These are phyloP conservation scores for Cryptococcus floricola DNA, from an alignment of 1,284 basidiomycete species.

Conservation along the genomic window DNA sequence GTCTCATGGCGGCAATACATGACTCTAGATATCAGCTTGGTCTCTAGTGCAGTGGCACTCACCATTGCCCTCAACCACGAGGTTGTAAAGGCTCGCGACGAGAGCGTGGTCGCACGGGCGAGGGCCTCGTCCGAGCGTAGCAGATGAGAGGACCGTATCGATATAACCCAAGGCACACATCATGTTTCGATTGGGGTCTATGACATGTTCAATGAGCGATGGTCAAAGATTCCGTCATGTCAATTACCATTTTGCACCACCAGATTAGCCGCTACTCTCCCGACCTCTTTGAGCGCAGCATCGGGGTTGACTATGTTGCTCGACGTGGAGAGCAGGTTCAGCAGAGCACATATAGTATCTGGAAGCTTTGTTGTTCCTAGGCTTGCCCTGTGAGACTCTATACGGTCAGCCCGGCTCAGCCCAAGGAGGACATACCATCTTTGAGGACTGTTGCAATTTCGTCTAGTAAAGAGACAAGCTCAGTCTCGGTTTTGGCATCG, in stretches of 20 bases:
- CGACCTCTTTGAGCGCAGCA: conserved; percentile 22
- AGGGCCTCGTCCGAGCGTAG: background rate
- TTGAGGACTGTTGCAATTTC: conserved; percentile 16
- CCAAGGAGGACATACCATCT: conserved; percentile 14
- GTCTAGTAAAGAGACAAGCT: conserved; percentile 12
- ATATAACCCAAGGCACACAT: conserved; percentile 20
- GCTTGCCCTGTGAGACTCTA: background rate
- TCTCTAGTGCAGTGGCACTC: conserved; percentile 5
- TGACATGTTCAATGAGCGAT: background rate
- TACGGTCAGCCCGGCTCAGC: background rate
- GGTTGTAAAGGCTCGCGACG: conserved; percentile 34
- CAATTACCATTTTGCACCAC: conserved; percentile 24
- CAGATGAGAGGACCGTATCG: conserved; percentile 1
- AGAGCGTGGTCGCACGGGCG: conserved; percentile 13
- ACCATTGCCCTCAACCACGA: conserved; percentile 30
- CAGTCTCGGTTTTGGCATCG: background rate
- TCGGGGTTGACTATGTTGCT: background rate
- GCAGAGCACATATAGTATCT: background rate
- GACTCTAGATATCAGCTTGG: conserved; percentile 10
- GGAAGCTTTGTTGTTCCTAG: background rate
- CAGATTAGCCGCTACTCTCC: conserved; percentile 40
- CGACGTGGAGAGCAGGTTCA: background rate
- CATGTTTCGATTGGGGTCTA: conserved; percentile 25
- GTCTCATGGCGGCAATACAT: conserved; percentile 2
- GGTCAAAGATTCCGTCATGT: background rate